Base-by-base conservation (phyloP, 2,329 filamentous ascomycete genomes). In the Thelonectria discophora region DNA sequence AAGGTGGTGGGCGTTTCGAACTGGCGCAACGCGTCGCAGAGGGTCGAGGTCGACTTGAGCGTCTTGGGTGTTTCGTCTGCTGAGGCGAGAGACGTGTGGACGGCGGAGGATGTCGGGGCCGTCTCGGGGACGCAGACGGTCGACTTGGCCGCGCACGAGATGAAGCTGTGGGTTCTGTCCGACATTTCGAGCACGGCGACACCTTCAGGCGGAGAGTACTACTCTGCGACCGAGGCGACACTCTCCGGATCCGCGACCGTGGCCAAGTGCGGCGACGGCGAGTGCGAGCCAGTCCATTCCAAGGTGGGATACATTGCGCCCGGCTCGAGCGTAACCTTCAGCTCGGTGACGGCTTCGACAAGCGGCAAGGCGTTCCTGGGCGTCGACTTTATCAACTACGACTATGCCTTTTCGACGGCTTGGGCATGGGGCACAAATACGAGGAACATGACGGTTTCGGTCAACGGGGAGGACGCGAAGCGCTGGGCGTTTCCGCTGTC, bases 341-440 rank as follows among this genome's bases (percentile, higher is more conserved):
- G 71, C 3, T 69, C 70, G 1, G 74, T 79, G 10, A 63, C 40
- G 4, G 69, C 72, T 1, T 63, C 73, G 1, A 74, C 69, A 0
- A 70, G 63, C 4, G 76, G 78, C 1, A 66, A 66, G 3, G 78
- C 80, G 60, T 77, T 81, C 32, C 60, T 85, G 0, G 80, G 79
- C 1, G 69, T 85, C 12, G 80, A 84, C 66, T 84, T 79, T 47
- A 81, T 84, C 70, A 85, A 85, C 72, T 84, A 85, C 63, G 82
- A 84, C 9, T 75, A 83, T 11, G 76, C 79, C 0, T 76, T 82
- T 15, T 70, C 74, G 0, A 73, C 79, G 0, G 84, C 52, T 2
- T 60, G 81, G 74, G 77, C 66, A 0, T 77, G 70, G 63, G 82
- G 80, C 0, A 76, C 78, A 0, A 86, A 84, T 64, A 79, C 82